Percentiles rank a stretch among this genome's conserved stretches.
These are phyloP conservation scores for Mariannaea sp. DNA, from an alignment of 2,329 filamentous ascomycete genomes.

Conservation along the genomic window DNA sequence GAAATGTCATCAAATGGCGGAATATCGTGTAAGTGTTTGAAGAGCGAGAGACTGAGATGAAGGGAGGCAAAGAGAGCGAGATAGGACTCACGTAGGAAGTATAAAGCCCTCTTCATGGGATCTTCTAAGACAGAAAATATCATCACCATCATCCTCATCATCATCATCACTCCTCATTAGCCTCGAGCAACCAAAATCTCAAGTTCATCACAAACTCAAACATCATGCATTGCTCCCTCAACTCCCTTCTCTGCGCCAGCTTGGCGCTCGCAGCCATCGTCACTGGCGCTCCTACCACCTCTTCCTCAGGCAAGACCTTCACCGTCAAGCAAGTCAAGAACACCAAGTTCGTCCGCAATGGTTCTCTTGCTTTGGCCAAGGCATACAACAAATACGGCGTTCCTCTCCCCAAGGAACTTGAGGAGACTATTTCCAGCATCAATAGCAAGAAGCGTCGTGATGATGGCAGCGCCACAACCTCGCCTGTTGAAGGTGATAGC, in stretches of 20 bases:
- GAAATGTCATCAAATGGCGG: neutral
- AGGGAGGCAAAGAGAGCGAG: too few species aligned
- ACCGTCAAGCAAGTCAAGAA: conserved; percentile 47
- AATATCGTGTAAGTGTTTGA: neutral
- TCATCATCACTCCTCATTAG: neutral
- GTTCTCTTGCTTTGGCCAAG: conserved; percentile 41
- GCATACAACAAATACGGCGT: conserved; percentile 46
- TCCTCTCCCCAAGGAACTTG: conserved; percentile 40
- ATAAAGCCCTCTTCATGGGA: neutral
- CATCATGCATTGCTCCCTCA: conserved; percentile 9
- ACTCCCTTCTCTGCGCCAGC: conserved; percentile 4
- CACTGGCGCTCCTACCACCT: conserved; percentile 1
- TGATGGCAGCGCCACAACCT: conserved; percentile 39
- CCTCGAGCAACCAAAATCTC: neutral
- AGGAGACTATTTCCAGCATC: conserved; percentile 6
- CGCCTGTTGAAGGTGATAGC: conserved; percentile 39
- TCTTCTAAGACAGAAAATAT: neutral
- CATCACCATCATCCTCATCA: neutral
- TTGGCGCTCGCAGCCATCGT: conserved; percentile 6
- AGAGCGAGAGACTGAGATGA: too few species aligned
- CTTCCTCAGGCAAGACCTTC: conserved; percentile 13
- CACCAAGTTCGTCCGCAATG: conserved; percentile 41
- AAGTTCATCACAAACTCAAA: neutral
- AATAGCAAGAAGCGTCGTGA: conserved; percentile 20
- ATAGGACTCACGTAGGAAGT: neutral